Base-by-base conservation (phyloP, 2,329 filamentous ascomycete species). In the Xylariaceae sp. region DNA sequence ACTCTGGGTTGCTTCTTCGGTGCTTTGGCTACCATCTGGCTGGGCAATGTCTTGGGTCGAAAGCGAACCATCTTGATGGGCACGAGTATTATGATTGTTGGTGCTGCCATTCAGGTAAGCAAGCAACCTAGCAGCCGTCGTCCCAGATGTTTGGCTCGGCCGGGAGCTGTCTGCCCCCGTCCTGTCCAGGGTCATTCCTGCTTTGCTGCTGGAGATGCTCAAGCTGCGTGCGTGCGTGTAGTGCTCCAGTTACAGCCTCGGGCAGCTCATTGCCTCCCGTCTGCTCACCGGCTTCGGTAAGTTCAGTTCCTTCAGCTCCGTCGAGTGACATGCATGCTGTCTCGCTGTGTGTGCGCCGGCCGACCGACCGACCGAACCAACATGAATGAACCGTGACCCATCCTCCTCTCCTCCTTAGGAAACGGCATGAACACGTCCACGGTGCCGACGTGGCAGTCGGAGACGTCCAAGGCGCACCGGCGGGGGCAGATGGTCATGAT, bases 401-500 rank as follows among this genome's bases (percentile, higher is more conserved):
- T n/a, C n/a, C n/a, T n/a, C n/a, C n/a, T n/a, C n/a, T n/a, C n/a
- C n/a, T n/a, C n/a, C n/a, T n/a, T n/a, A 23, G 21, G 21, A 7
- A 23, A 23, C 12, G 21, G 21, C 7, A 23, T 23, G 21, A 23
- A 23, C 12, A 23, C 21, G 8, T 8, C 8, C 21, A 23, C 21
- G 21, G 21, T 23, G 21, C 21, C 21, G 12, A 23, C 21, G 21
- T 35, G 33, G 33, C 33, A 35, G 12, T 28, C 28, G 11, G 33
- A 35, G 19, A 35, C 33, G 8, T 30, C 28, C 28, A 30, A 30
- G 17, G 15, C 28, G 13, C 65, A 75, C 44, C 68, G 71, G 43
- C 63, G 70, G 24, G 71, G 70, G 8, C 70, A 70, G 43, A 57
- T 74, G 15, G 68, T 75, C 48, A 72, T 73, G 66, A 62, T 74